phyloP scores from a whole-genome alignment of 306 rosid genomes.

The Quercus gilva region DNA sequence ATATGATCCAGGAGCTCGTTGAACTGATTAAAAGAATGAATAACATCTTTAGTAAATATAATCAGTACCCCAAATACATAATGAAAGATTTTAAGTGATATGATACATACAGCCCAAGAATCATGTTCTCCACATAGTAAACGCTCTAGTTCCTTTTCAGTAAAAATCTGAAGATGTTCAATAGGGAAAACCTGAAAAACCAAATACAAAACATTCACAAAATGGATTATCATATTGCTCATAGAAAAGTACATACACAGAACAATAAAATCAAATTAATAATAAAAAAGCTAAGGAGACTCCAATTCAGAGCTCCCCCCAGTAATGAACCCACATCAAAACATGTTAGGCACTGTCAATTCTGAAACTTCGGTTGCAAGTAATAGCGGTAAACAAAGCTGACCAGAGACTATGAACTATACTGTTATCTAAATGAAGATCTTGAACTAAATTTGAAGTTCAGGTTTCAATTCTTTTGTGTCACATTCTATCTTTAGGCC shows the following conservation, averaged over 20 bases:
- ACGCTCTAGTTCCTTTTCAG: slow-evolving; percentile 83
- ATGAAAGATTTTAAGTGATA: slow-evolving; percentile 1
- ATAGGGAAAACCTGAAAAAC: slow-evolving; percentile 74
- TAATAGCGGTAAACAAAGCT: neutral
- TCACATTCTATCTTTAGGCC: neutral
- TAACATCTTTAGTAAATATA: slow-evolving; percentile 5
- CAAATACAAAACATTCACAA: neutral
- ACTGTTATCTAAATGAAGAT: neutral
- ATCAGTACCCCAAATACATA: neutral
- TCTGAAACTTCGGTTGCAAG: neutral
- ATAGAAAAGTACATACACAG: neutral
- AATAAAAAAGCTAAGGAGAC: neutral
- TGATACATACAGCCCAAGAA: slow-evolving; percentile 79
- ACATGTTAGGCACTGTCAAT: neutral
- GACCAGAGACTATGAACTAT: neutral
- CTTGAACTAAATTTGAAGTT: neutral
- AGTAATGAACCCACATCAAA: no score
- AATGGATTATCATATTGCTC: slow-evolving; percentile 7
- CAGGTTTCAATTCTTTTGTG: neutral
- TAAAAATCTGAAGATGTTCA: slow-evolving; percentile 68
- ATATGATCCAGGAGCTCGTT: slow-evolving; percentile 81
- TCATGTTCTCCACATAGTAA: slow-evolving; percentile 84
- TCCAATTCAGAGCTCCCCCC: neutral
- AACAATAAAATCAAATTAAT: neutral
- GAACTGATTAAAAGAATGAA: slow-evolving; percentile 43